phyloP scores from a whole-genome alignment of 1,284 basidiomycete species.

The Athelia psychrophila region DNA sequence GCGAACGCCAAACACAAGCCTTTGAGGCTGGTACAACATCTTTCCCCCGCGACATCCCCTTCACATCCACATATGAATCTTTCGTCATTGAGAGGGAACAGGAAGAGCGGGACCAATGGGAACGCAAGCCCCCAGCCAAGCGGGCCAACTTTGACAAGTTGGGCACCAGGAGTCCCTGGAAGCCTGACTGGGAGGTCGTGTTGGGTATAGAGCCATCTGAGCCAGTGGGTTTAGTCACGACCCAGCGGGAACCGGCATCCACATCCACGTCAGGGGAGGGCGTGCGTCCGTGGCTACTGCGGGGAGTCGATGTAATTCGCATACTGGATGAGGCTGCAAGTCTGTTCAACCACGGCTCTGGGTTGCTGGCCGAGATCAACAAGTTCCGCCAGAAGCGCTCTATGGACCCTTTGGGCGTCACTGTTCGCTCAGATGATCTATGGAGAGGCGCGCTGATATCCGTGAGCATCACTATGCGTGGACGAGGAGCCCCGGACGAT shows the following conservation, averaged over 20 bases:
- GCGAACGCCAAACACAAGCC: slow-evolving; percentile 71
- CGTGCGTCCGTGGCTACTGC: slow-evolving; percentile 64
- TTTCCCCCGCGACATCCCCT: slow-evolving; percentile 84
- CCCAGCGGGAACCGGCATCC: slow-evolving; percentile 43
- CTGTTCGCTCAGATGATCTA: slow-evolving; percentile 39
- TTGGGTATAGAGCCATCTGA: slow-evolving; percentile 43
- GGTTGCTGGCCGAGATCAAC: slow-evolving; percentile 55
- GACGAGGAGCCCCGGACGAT: slow-evolving; percentile 72
- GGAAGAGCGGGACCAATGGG: slow-evolving; percentile 66
- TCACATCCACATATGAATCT: slow-evolving; percentile 47
- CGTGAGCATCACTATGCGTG: slow-evolving; percentile 58
- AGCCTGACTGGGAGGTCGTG: slow-evolving; percentile 67
- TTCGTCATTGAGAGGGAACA: slow-evolving; percentile 46
- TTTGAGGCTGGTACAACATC: slow-evolving; percentile 74
- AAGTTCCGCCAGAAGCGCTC: slow-evolving; percentile 53
- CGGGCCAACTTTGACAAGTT: slow-evolving; percentile 69
- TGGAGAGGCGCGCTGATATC: slow-evolving; percentile 60
- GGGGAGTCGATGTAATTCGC: slow-evolving; percentile 43
- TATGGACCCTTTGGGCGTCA: slow-evolving; percentile 34
- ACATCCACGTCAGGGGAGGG: slow-evolving; percentile 5
- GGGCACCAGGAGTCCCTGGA: slow-evolving; percentile 70
- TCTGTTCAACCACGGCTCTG: slow-evolving; percentile 37
- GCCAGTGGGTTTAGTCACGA: slow-evolving; percentile 42
- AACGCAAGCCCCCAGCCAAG: slow-evolving; percentile 82
- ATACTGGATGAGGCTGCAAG: slow-evolving; percentile 43